phyloP scores from a whole-genome alignment of 768 basidiomycete genomes.

The Naganishia kalamii region DNA sequence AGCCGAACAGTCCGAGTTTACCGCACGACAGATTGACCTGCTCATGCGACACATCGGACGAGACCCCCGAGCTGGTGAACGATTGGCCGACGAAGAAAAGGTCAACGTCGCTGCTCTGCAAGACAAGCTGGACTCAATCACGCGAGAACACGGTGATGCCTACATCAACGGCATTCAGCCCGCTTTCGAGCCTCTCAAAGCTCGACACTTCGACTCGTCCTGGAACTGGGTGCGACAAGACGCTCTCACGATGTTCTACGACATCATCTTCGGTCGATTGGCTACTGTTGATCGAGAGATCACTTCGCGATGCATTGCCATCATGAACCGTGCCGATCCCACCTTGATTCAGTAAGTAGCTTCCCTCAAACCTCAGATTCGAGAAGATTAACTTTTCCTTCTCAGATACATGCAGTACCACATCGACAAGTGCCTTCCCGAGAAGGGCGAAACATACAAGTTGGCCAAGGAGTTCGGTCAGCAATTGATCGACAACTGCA shows the following conservation, averaged over 20 bases:
- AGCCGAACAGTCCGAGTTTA: conserved; percentile 83
- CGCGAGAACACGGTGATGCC: conserved; percentile 82
- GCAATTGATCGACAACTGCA: conserved; percentile 87
- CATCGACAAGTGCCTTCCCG: conserved; percentile 75
- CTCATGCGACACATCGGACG: conserved; percentile 94
- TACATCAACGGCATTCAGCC: conserved; percentile 96
- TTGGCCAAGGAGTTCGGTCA: conserved; percentile 97
- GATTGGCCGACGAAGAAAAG: conserved; percentile 81
- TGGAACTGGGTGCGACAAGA: conserved; percentile 99
- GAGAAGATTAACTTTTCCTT: background rate
- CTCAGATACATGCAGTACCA: conserved; percentile 90
- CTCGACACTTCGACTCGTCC: conserved; percentile 93
- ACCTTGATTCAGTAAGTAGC: conserved; percentile 55
- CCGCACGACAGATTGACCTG: conserved; percentile 84
- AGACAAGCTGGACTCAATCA: conserved; percentile 76
- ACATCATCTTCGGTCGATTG: conserved; percentile 91
- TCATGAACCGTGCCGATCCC: conserved; percentile 95
- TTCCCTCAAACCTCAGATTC: background rate
- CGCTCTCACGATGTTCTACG: conserved; percentile 92
- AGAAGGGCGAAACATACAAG: conserved; percentile 74
- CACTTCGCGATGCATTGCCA: conserved; percentile 90
- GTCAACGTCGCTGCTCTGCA: conserved; percentile 66
- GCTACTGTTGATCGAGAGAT: conserved; percentile 69
- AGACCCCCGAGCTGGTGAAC: conserved; percentile 86
- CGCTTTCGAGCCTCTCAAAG: conserved; percentile 87